Percentiles rank a stretch among this genome's conserved stretches.
Evolutionary conservation across 1,284 basidiomycete species (phyloP).

Genomic region (Malassezia slooffiae): DNA sequence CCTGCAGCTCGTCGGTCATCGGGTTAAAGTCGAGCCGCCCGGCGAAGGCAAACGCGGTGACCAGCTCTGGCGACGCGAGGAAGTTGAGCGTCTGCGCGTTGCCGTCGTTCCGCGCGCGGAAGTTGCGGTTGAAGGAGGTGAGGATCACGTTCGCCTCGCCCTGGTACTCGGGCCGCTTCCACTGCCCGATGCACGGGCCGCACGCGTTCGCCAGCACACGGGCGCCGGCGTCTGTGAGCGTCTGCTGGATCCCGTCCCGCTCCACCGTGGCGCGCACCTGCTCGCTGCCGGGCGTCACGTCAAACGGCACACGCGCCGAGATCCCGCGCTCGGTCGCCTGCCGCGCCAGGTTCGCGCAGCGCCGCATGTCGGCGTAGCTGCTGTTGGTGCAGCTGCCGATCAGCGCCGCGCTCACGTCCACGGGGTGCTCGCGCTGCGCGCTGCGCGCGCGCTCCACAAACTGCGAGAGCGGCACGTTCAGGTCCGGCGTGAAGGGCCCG

Average conservation of each 20-base stretch:
- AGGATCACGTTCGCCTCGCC: conserved; percentile 91
- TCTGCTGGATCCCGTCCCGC: conserved; percentile 72
- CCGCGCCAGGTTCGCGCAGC: conserved; percentile 77
- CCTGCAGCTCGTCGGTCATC: conserved; percentile 65
- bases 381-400: conserved; percentile 94
- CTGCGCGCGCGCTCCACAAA: conserved; percentile 66
- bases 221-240: conserved; percentile 74
- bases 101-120: conserved; percentile 94
- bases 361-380: conserved; percentile 54
- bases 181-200: conserved; percentile 97
- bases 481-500: conserved; percentile 94
- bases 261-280: conserved; percentile 96
- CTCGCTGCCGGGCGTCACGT: conserved; percentile 94
- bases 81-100: conserved; percentile 96
- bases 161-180: conserved; percentile 84
- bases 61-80: conserved; percentile 88
- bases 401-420: conserved; percentile 70
- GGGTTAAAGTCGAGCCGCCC: conserved; percentile 93
- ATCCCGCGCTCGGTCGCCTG: conserved; percentile 79
- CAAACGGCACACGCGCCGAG: conserved; percentile 75
- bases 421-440: conserved; percentile 72
- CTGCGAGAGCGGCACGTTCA: conserved; percentile 86
- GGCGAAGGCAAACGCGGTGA: conserved; percentile 84
- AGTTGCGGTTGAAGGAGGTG: conserved; percentile 96
- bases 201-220: conserved; percentile 94